phyloP scores from a whole-genome alignment of 768 basidiomycete species.

The Mrakia frigida region DNA sequence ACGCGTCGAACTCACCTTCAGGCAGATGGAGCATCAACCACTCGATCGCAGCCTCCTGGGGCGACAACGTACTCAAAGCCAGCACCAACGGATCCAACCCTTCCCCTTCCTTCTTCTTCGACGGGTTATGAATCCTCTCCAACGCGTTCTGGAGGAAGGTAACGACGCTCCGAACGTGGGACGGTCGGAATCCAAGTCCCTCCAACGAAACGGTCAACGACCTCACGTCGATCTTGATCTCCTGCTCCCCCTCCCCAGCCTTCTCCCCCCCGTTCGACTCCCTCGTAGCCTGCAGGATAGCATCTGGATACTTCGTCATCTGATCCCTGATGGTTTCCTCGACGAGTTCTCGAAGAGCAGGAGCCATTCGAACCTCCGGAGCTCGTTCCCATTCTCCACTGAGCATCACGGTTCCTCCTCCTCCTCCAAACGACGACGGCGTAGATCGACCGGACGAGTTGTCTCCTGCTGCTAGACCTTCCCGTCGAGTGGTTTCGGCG shows the following conservation, averaged over 20 bases:
- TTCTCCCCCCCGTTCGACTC: constrained; percentile 36
- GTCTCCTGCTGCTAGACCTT: constrained; percentile 29
- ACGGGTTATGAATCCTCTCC: constrained; percentile 11
- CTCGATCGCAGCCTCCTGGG: constrained; percentile 73
- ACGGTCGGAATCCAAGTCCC: constrained; percentile 59
- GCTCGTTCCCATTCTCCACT: constrained; percentile 43
- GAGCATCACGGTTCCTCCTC: constrained; percentile 34
- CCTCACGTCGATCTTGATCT: constrained; percentile 46
- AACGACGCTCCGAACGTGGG: constrained; percentile 48
- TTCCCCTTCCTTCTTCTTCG: constrained; percentile 42
- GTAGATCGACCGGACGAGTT: constrained; percentile 47
- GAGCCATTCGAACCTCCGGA: constrained; percentile 77
- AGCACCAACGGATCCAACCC: constrained; percentile 54
- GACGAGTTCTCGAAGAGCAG: constrained; percentile 65
- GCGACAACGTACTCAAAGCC: constrained; percentile 52
- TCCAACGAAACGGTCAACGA: constrained; percentile 56
- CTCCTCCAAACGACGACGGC: constrained; percentile 40
- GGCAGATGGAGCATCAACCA: constrained; percentile 76
- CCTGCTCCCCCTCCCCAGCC: constrained; percentile 19
- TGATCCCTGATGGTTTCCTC: constrained; percentile 69
- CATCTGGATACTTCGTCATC: constrained; percentile 44
- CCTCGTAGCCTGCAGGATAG: constrained; percentile 42
- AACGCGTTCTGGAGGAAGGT: constrained; percentile 38
- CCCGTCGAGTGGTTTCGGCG: constrained; percentile 41
- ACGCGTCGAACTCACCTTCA: constrained; percentile 40